Conservation (phyloP, 2,329 filamentous ascomycete species). For the Beauveria sp. region DNA sequence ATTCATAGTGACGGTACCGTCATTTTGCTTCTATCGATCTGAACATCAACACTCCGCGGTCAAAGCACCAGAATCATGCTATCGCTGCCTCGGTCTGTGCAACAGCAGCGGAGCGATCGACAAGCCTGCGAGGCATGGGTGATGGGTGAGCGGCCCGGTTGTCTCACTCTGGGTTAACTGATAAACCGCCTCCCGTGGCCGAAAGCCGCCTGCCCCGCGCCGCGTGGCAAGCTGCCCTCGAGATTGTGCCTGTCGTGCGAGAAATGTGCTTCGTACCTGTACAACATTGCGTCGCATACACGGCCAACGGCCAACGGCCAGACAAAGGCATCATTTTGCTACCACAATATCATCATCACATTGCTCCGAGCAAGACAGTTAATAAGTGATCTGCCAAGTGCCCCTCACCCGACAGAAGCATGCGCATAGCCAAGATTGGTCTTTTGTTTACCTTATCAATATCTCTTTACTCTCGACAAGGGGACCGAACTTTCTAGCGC, state of each 20-base stretch:
- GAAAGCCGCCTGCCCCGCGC: constrained; percentile 2
- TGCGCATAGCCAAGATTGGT: not conserved
- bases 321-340: too few species aligned
- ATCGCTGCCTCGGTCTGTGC: not conserved
- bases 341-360: too few species aligned
- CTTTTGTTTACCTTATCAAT: constrained; percentile 2
- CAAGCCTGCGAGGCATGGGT: not conserved
- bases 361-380: too few species aligned
- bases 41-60: not conserved
- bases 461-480: not conserved
- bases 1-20: too few species aligned
- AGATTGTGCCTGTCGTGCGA: not conserved
- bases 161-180: not conserved
- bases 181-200: not conserved
- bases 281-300: not conserved
- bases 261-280: not conserved
- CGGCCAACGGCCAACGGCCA: too few species aligned
- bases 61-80: not conserved
- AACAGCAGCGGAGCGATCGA: constrained; percentile 1
- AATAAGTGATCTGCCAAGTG: not conserved
- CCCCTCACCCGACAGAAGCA: not conserved
- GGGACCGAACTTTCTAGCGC: not conserved
- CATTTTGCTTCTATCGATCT: not conserved
- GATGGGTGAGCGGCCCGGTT: not conserved
- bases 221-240: not conserved